Base-by-base conservation (phyloP, 176 grass and related monocot species). In the Coix lacrymajobi region DNA sequence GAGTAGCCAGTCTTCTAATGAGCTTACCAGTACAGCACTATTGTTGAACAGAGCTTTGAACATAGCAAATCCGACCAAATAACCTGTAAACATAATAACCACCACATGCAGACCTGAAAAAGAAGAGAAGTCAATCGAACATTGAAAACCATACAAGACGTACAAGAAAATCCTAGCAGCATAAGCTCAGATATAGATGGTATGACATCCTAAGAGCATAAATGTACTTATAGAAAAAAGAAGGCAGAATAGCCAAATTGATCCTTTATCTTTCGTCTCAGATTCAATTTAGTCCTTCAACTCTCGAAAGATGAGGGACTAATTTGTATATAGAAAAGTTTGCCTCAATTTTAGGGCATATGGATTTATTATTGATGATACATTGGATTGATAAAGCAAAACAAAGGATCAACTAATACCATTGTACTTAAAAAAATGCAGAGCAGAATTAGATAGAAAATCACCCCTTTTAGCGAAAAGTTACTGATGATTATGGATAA, bases 61-160 rank as follows among this genome's bases (percentile, higher is more conserved):
- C 67, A 85, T 74, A 67, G 83, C 83, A 86, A 82, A 90, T 26
- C 94, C 94, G 6, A 97, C 94, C 92, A 97, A 90, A 81, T 97
- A 99, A 62, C 89, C 96, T 0, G 93, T 99, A 62, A 99, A 96
- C 93, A 96, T 99, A 78, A 97, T 84, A 32, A 88, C n/a, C 52
- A 90, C 94, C 40, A 92, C 90, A 85, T 92, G 89, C 44, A 97
- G 24, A 65, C 94, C 89, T 92, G 90, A 20, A 69, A 70, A 84
- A 79, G 11, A 40, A 83, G 43, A 40, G 22, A 54, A 17, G 4
- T 38, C 25, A 25, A 48, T 75, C 13, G 12, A 72, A n/a, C 51
- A 51, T n/a, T 44, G 52, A 85, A 56, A 73, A 30, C 4, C 26
- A 81, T 46, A 57, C 26, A 75, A 57, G 14, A 22, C 22, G 28